Base-by-base conservation (phyloP, 345 rosid species). In the Crucihimalaya himalaica region DNA sequence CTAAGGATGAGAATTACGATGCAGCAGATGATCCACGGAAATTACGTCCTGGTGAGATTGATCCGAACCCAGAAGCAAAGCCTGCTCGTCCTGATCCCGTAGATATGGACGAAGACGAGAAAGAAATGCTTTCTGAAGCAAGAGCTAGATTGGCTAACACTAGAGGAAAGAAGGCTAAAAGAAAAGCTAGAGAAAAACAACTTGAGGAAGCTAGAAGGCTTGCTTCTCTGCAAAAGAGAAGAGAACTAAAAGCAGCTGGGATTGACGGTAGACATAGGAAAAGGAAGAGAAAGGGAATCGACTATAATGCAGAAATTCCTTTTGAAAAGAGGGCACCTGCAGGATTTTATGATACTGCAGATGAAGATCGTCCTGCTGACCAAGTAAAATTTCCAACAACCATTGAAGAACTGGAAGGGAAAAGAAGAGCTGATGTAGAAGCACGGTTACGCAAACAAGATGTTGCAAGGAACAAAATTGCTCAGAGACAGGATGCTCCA, bases 61-160 rank as follows among this genome's bases (percentile, higher is more conserved):
- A 96, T 80, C 98, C 99, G 0, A 92, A 96, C 29, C 99, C 98
- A 0, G 99, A 96, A 60, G 85, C 99, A 0, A 96, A 96, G 82
- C 99, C 99, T 66, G 98, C 99, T 12, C 93, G 99, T 47, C 99
- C 99, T 5, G 98, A 96, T 84, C 99, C 99, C 21, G 99, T 96
- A 62, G 99, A 96, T 56, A 96, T 96, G 98, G 99, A 96, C 72
- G 99, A 96, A 85, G 99, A 96, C 57, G 98, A 96, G 85, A 96
- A 96, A 83, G 99, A 96, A 78, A 96, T 92, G 98, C 96, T 96
- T 75, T 96, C 99, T 32, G 98, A 96, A 83, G 98, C 98, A 6
- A 86, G 99, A 65, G 99, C 99, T 72, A 81, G 98, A 13, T 78
- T 96, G 64, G 98, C 98, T 8, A 96, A 96, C 74, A 96, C 98